Evolutionary conservation across 1,139 yeast genomes (phyloP), one percentile per base, ranked within the genome.

Genomic region (Pneumocystis oryctolagi): DNA sequence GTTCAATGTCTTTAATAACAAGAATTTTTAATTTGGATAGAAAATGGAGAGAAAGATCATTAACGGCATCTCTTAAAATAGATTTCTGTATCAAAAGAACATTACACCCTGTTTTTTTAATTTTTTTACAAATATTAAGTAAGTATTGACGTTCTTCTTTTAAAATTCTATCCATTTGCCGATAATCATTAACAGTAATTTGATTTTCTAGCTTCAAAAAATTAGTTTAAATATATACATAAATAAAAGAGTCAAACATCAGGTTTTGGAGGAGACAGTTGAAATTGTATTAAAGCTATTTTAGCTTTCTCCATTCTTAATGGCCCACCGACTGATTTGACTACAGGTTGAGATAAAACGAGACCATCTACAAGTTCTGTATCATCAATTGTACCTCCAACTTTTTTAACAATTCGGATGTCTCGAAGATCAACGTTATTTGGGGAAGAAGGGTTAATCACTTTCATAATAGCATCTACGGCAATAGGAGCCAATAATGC

Each of bases 111-210:
- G 97, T 86, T 79, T 92, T 94, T 74, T 94, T 92, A 76, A 92
- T 89, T 74, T 88, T 89, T 75, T 92, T 92, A 79, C 97, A 90
- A 73, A 94, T 87, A 75, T 92, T 90, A 72, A 92, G 81, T 72
- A 92, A 78, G 73, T 92, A 92, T 35, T 96, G 94, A 73, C 99
- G 84, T 79, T 92, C 99, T 75, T 92, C 99, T 73, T 94, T 94
- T 72, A 92, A 80, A 70, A 92, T 92, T 78, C 90, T 92, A 76
- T 92, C 99, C 99, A 92, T 92, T 76, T 94, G 98, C 76, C 98
- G 83, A 77, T 92, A 92, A 75, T 92, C 99, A 73, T 88, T 92
- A 63, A 92, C 97, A 63, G 94, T 96, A 64, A 92, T 94, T 73
- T 90, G 92, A 73, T 92, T 92, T 76, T 92, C 98, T 86, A 94